These are phyloP conservation scores for Erodium maritimum DNA, from an alignment of 345 rosid genomes.

Conservation along the genomic window DNA sequence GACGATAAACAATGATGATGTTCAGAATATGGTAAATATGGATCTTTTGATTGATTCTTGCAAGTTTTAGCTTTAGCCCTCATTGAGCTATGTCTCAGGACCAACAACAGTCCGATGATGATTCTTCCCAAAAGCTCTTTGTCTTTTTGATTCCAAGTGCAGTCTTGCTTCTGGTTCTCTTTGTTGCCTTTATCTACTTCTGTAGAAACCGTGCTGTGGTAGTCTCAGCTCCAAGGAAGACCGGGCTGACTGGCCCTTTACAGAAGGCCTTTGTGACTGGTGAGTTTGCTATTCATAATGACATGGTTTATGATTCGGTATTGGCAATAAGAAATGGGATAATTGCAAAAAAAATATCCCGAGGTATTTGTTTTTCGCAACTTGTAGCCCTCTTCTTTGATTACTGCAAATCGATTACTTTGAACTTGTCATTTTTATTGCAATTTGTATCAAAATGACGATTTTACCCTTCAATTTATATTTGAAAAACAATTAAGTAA, in stretches of 20 bases:
- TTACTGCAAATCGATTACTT: no score
- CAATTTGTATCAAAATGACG: no score
- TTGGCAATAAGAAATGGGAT: neutral
- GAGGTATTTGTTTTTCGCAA: no score
- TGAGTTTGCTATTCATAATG: slow-evolving; percentile 7
- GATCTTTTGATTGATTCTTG: slow-evolving; percentile 26
- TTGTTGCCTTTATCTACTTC: slow-evolving; percentile 19
- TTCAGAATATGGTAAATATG: slow-evolving; percentile 12
- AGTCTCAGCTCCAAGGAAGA: slow-evolving; percentile 78
- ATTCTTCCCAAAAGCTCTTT: neutral
- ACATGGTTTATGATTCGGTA: neutral
- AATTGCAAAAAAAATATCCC: no score
- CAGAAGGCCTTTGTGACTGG: slow-evolving; percentile 92
- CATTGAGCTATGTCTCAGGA: slow-evolving; percentile 6
- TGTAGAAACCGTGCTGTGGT: slow-evolving; percentile 41
- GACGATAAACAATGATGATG: neutral
- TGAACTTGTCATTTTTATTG: no score
- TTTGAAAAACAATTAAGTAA: no score
- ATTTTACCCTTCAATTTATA: no score
- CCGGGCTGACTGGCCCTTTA: slow-evolving; percentile 87
- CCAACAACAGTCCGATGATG: neutral
- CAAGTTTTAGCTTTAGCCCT: neutral
- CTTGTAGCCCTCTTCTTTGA: no score
- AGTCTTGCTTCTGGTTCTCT: slow-evolving; percentile 20
- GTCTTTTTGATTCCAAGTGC: slow-evolving; percentile 23